phyloP scores from a whole-genome alignment of 306 rosid genomes.

The Echinosophora koreensis region DNA sequence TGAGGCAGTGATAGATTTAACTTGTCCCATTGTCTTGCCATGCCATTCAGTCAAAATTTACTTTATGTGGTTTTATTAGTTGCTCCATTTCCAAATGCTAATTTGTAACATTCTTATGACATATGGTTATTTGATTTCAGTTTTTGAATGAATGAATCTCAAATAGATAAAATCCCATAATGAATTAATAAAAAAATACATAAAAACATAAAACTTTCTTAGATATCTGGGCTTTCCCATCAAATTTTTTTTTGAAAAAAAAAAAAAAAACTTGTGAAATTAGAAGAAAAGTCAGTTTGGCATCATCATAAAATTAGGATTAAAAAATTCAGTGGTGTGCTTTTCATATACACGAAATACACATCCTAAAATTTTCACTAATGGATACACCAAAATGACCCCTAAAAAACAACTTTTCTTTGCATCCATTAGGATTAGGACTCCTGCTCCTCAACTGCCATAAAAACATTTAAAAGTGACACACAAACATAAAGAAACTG shows the following conservation, averaged over 20 bases:
- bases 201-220: background rate
- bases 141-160: conserved; percentile 9
- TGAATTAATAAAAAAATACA: background rate
- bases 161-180: conserved; percentile 18
- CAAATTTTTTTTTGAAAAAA: too few species aligned
- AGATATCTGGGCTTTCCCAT: background rate
- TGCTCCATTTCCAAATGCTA: background rate
- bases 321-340: background rate
- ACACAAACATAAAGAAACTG: background rate
- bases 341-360: too few species aligned
- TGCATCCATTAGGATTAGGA: background rate
- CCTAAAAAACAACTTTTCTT: background rate
- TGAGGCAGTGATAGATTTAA: background rate
- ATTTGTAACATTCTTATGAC: background rate
- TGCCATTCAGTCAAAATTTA: conserved; percentile 15
- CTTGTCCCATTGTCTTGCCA: background rate
- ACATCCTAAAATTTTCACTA: background rate
- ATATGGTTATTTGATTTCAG: background rate
- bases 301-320: background rate
- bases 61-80: background rate
- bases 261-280: background rate
- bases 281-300: background rate
- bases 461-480: background rate
- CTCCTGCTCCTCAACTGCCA: background rate
- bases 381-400: background rate